Evolutionary conservation across 129 eudicot genomes (phyloP).

Genomic region (Heracleum sosnowskyi): DNA sequence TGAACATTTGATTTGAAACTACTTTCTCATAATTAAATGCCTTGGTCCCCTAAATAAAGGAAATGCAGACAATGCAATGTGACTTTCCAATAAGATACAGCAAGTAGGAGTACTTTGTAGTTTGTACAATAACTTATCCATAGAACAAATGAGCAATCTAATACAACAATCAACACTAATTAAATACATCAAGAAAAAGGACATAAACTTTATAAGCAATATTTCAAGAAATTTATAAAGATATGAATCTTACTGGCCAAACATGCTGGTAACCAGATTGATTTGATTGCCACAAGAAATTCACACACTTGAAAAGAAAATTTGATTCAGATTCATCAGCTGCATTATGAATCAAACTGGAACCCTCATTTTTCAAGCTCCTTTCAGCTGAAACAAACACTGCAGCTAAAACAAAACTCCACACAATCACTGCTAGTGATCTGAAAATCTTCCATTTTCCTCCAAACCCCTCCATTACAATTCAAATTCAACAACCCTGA

Average conservation of each 20-base stretch:
- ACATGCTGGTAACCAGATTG: slow-evolving; percentile 79
- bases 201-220: neutral
- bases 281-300: slow-evolving; percentile 53
- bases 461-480: slow-evolving; percentile 39
- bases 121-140: neutral
- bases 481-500: neutral
- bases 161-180: neutral
- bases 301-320: slow-evolving; percentile 21
- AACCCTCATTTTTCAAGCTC: slow-evolving; percentile 23
- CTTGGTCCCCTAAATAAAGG: neutral
- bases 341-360: slow-evolving; percentile 3
- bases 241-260: slow-evolving; percentile 78
- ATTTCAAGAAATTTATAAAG: neutral
- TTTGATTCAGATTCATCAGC: slow-evolving; percentile 20
- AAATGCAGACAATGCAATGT: neutral
- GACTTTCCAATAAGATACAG: neutral
- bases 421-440: slow-evolving; percentile 25
- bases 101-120: neutral
- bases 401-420: slow-evolving; percentile 45
- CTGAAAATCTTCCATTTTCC: slow-evolving; percentile 36
- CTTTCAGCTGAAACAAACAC: slow-evolving; percentile 61
- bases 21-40: neutral
- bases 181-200: neutral
- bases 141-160: neutral
- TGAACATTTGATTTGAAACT: neutral